phyloP scores from a whole-genome alignment of 2,329 filamentous ascomycete species.

The Hypomyces rosellus region DNA sequence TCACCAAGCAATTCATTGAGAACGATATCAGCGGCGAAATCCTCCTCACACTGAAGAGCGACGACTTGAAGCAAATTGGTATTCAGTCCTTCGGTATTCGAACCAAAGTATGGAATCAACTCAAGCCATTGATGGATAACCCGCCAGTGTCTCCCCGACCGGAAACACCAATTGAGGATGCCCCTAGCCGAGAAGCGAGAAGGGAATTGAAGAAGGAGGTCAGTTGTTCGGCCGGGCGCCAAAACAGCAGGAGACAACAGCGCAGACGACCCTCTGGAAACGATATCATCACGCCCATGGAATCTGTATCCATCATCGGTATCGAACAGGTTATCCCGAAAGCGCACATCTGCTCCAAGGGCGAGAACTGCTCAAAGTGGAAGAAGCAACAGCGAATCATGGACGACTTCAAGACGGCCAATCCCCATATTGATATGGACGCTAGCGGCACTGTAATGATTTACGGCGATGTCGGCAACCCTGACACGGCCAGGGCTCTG shows the following conservation, averaged over 20 bases:
- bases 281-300: slow-evolving; percentile 68
- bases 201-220: slow-evolving; percentile 38
- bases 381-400: slow-evolving; percentile 73
- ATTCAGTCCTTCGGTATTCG: slow-evolving; percentile 77
- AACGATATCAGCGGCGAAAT: slow-evolving; percentile 91
- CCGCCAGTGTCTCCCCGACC: slow-evolving; percentile 45
- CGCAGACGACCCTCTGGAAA: slow-evolving; percentile 42
- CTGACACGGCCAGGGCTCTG: slow-evolving; percentile 54
- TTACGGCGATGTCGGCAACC: slow-evolving; percentile 72
- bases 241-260: slow-evolving; percentile 34
- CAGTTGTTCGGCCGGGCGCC: slow-evolving; percentile 28
- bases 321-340: slow-evolving; percentile 86
- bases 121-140: slow-evolving; percentile 60
- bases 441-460: slow-evolving; percentile 66
- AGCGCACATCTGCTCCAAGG: slow-evolving; percentile 77
- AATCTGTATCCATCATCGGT: slow-evolving; percentile 85
- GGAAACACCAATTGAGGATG: slow-evolving; percentile 57
- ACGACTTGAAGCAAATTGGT: slow-evolving; percentile 75
- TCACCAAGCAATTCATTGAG: slow-evolving; percentile 78
- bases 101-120: slow-evolving; percentile 73
- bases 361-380: slow-evolving; percentile 78
- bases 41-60: slow-evolving; percentile 83
- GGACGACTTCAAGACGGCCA: slow-evolving; percentile 66
- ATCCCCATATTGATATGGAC: slow-evolving; percentile 55
- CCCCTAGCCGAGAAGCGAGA: slow-evolving; percentile 44